Percentiles rank a stretch among this genome's conserved stretches.
phyloP scores from a whole-genome alignment of 1,284 basidiomycete species.

The Pseudomicrostroma phylloplanum region DNA sequence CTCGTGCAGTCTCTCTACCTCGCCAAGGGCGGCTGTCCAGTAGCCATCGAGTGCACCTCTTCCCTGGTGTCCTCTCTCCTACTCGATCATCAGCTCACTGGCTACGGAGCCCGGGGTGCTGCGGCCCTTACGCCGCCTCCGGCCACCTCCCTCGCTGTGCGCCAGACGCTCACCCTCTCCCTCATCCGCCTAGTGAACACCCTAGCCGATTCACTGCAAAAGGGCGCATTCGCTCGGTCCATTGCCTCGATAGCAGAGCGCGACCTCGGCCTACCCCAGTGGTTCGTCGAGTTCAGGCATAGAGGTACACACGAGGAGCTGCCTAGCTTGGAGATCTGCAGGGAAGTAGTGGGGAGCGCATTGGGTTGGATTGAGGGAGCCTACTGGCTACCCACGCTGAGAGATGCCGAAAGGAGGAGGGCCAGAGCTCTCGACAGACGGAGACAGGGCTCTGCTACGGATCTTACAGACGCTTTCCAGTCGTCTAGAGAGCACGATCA shows the following conservation, averaged over 20 bases:
- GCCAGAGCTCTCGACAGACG: conserved; percentile 2
- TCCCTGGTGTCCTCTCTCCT: conserved; percentile 32
- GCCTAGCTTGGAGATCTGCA: conserved; percentile 72
- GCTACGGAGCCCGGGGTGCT: background rate
- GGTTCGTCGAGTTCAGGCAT: conserved; percentile 90
- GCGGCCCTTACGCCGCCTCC: background rate
- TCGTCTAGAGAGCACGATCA: background rate
- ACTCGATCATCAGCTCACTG: conserved; percentile 30
- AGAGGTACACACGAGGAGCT: conserved; percentile 93
- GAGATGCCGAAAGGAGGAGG: conserved; percentile 1
- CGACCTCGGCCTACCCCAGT: conserved; percentile 69
- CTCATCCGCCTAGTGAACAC: conserved; percentile 66
- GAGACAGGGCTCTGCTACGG: background rate
- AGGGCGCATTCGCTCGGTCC: conserved; percentile 68
- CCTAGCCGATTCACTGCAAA: conserved; percentile 80
- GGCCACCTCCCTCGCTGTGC: conserved; percentile 3
- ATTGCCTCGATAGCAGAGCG: conserved; percentile 81
- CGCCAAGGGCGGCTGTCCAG: conserved; percentile 40
- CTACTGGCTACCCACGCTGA: conserved; percentile 36
- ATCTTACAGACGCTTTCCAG: conserved; percentile 1
- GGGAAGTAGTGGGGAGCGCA: conserved; percentile 57
- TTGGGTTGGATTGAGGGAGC: conserved; percentile 36
- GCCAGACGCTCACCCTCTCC: conserved; percentile 22
- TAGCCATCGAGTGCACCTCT: conserved; percentile 44
- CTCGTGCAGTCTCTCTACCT: conserved; percentile 37